These are phyloP conservation scores for Wolfiporia cocos DNA, from an alignment of 1,284 basidiomycete genomes.

Conservation along the genomic window DNA sequence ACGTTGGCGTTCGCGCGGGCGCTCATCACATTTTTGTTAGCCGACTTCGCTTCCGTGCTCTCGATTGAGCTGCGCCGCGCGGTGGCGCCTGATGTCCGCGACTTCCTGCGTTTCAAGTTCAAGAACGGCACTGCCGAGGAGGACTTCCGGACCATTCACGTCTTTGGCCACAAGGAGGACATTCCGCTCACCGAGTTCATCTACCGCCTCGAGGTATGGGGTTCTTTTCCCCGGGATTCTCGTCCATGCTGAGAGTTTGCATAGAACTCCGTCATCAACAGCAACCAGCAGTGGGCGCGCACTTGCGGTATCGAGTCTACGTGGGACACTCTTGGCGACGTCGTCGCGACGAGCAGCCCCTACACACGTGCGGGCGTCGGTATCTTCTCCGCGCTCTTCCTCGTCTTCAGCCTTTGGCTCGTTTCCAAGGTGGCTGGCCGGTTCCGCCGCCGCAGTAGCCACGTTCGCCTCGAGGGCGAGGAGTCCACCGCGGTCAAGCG, in stretches of 20 bases:
- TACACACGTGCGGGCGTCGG: constrained; percentile 40
- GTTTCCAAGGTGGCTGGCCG: constrained; percentile 35
- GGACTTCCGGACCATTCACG: constrained; percentile 54
- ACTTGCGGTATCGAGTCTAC: constrained; percentile 40
- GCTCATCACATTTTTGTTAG: constrained; percentile 27
- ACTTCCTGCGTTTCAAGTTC: constrained; percentile 80
- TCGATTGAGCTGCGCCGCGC: constrained; percentile 76
- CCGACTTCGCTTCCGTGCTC: constrained; percentile 74
- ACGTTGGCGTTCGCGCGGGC: background rate
- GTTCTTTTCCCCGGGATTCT: too few relatives aligned
- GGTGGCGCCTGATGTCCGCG: constrained; percentile 65
- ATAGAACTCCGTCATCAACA: constrained; percentile 62
- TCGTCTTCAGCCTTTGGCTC: constrained; percentile 34
- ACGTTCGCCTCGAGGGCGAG: constrained; percentile 47
- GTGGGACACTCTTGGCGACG: constrained; percentile 28
- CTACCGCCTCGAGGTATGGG: constrained; percentile 68
- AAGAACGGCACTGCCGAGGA: constrained; percentile 69
- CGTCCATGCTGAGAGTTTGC: too few relatives aligned
- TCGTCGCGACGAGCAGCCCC: constrained; percentile 25
- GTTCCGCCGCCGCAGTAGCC: constrained; percentile 32
- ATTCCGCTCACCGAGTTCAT: constrained; percentile 77
- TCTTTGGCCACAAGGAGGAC: constrained; percentile 62
- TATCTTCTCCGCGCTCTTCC: constrained; percentile 33
- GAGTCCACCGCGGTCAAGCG: too few relatives aligned
- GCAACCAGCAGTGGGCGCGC: constrained; percentile 63